Conservation (phyloP, 805 yeast genomes). For the Schwanniomyces yamadae region DNA sequence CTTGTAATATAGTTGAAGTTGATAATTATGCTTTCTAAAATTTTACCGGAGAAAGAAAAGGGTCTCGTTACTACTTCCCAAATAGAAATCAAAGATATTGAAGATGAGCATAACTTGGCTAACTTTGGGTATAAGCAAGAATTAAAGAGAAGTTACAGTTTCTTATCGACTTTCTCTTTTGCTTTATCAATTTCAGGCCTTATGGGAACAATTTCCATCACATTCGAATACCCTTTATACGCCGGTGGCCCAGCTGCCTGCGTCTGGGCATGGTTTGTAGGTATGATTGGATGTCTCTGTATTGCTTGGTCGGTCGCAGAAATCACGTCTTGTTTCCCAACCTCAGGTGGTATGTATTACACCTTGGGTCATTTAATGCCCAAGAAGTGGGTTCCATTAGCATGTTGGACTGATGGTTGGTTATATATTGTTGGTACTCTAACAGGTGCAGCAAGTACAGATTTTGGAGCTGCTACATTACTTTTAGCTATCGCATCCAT, state of each 20-base stretch:
- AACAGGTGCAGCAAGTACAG: constrained; percentile 4
- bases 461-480: constrained; percentile 2
- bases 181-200: constrained; percentile 2
- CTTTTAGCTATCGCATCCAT: not conserved
- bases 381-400: constrained; percentile 2
- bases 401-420: constrained; percentile 3
- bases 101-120: constrained; percentile 1
- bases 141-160: constrained; percentile 2
- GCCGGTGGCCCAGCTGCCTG: constrained; percentile 3
- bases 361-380: constrained; percentile 1
- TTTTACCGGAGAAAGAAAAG: not conserved
- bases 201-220: constrained; percentile 3
- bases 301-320: constrained; percentile 3
- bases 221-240: constrained; percentile 1
- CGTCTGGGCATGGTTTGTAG: constrained; percentile 3
- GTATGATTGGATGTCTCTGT: constrained; percentile 3
- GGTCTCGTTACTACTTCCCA: not conserved
- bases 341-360: constrained; percentile 3
- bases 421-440: constrained; percentile 1
- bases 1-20: no score
- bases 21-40: no score
- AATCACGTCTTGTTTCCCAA: constrained; percentile 3
- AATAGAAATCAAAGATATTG: not conserved
- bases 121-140: constrained; percentile 3
- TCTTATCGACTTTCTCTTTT: constrained; percentile 2